Conservation (phyloP, 2,329 filamentous ascomycete species). For the Venturia aucupariae region DNA sequence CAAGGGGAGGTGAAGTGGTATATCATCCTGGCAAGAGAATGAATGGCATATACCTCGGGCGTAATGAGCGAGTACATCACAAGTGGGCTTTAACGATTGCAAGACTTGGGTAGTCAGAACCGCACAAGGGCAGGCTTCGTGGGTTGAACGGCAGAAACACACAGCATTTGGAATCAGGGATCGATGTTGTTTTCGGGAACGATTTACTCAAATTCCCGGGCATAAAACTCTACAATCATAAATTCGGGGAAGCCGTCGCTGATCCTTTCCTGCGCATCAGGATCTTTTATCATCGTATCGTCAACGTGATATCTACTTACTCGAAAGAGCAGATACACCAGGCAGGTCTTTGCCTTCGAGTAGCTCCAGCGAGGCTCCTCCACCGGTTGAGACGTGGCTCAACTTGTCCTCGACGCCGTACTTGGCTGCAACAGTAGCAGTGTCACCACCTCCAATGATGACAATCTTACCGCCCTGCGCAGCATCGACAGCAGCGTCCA, state of each 20-base stretch:
- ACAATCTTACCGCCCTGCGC: constrained; percentile 83
- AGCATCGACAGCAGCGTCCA: constrained; percentile 78
- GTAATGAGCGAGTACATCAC: background rate
- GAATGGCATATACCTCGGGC: background rate
- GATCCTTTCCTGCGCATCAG: constrained; percentile 43
- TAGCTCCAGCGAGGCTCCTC: constrained; percentile 89
- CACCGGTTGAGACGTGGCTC: constrained; percentile 95
- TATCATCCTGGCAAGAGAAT: background rate
- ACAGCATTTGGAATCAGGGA: background rate
- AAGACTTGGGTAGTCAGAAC: background rate
- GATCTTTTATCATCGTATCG: constrained; percentile 22
- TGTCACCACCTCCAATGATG: constrained; percentile 97
- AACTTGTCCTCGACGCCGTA: constrained; percentile 94
- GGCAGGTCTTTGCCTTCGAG: constrained; percentile 97
- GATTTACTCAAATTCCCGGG: background rate
- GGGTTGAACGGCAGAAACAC: background rate
- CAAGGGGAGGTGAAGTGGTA: constrained; percentile 32
- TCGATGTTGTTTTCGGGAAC: background rate
- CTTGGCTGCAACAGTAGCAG: constrained; percentile 94
- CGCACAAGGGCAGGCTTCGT: background rate
- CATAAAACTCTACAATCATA: constrained; percentile 5
- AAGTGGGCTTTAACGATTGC: background rate
- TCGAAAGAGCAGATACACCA: constrained; percentile 84
- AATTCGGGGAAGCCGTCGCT: constrained; percentile 1
- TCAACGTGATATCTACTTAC: constrained; percentile 41